Evolutionary conservation across 495 filamentous ascomycete species (phyloP).

Genomic region (Melanomma pulvis-pyrius): DNA sequence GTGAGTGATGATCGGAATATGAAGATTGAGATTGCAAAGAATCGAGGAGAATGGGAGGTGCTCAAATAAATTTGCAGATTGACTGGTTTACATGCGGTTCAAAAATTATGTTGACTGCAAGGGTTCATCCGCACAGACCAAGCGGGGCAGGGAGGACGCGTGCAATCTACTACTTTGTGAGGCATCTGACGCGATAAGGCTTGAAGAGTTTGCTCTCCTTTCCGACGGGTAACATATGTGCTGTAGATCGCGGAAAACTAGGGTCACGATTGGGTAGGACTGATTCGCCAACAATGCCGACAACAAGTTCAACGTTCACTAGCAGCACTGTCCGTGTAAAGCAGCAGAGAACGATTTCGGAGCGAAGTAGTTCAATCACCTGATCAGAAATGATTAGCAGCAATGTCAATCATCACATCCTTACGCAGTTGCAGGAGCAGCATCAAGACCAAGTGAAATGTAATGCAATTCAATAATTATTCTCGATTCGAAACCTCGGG

Average conservation of each 20-base stretch:
- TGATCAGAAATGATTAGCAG: too few relatives aligned
- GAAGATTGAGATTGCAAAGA: neutral
- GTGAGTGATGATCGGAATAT: neutral
- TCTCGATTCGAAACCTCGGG: constrained; percentile 5
- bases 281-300: neutral
- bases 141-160: neutral
- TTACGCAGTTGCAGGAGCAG: too few relatives aligned
- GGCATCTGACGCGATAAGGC: neutral
- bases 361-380: too few relatives aligned
- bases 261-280: neutral
- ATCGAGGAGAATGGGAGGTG: neutral
- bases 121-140: neutral
- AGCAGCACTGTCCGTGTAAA: too few relatives aligned
- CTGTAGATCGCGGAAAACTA: neutral
- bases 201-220: neutral
- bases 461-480: neutral
- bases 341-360: too few relatives aligned
- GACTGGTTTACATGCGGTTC: neutral
- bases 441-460: neutral
- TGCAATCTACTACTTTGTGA: neutral
- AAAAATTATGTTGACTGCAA: neutral
- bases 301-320: neutral
- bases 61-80: neutral
- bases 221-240: neutral
- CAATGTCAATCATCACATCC: too few relatives aligned